Percentiles rank a stretch among this genome's conserved stretches.
Evolutionary conservation across 2,329 filamentous ascomycete genomes (phyloP).

Genomic region (Phyllosticta capitalensis): DNA sequence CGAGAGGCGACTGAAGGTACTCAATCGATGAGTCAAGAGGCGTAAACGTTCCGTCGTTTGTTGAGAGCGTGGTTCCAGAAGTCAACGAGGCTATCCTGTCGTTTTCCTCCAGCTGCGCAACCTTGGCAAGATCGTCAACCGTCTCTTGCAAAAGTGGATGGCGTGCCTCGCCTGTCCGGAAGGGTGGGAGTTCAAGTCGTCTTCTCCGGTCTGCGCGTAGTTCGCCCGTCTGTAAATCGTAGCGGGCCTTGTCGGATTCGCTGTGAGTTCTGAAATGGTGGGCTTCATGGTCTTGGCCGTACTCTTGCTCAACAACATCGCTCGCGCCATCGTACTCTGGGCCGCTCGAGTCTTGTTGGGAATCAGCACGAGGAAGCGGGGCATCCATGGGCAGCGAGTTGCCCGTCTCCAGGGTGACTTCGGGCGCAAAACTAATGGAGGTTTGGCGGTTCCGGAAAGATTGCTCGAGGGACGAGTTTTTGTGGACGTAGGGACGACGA

Average conservation of each 20-base stretch:
- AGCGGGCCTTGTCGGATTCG: slow-evolving; percentile 22
- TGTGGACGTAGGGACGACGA: slow-evolving; percentile 1
- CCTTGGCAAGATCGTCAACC: slow-evolving; percentile 17
- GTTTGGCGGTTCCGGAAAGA: slow-evolving; percentile 25
- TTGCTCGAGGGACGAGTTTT: slow-evolving; percentile 5
- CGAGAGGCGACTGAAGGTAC: slow-evolving; percentile 23
- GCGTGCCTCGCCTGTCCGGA: slow-evolving; percentile 19
- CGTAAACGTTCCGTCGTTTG: slow-evolving; percentile 29
- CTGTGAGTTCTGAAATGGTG: slow-evolving; percentile 6
- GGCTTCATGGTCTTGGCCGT: slow-evolving; percentile 19
- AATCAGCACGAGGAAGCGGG: slow-evolving; percentile 24
- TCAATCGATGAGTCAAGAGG: slow-evolving; percentile 26
- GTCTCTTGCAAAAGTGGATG: slow-evolving; percentile 28
- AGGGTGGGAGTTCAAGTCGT: slow-evolving; percentile 19
- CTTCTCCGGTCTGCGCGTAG: background rate
- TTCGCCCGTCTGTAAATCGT: slow-evolving; percentile 13
- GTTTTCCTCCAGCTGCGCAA: slow-evolving; percentile 18
- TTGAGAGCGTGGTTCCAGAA: slow-evolving; percentile 33
- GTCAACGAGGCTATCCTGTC: slow-evolving; percentile 30
- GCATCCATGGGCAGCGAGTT: slow-evolving; percentile 28
- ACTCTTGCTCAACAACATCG: slow-evolving; percentile 11
- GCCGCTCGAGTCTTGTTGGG: background rate
- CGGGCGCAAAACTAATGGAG: slow-evolving; percentile 32
- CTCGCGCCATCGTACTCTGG: background rate
- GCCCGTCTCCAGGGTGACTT: slow-evolving; percentile 33